Percentiles rank a stretch among this genome's conserved stretches.
phyloP scores from a whole-genome alignment of 345 rosid species.

The Camelina neglecta region DNA sequence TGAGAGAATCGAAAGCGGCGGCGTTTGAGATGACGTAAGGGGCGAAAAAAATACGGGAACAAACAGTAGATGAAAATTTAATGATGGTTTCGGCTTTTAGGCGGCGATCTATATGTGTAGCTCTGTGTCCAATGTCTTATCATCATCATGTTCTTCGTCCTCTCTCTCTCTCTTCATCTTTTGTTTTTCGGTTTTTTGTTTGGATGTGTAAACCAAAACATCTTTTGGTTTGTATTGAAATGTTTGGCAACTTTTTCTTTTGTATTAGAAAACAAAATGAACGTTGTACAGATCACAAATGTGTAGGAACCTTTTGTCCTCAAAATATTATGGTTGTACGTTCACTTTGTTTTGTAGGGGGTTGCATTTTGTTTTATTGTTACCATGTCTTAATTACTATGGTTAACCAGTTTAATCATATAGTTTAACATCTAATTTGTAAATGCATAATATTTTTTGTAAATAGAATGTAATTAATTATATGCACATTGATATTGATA shows the following conservation, averaged over 20 bases:
- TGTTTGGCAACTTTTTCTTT: background rate
- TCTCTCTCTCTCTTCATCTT: background rate
- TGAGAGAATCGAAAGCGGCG: slow-evolving; percentile 32
- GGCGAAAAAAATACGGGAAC: too few relatives aligned
- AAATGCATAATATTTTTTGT: background rate
- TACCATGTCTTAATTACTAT: background rate
- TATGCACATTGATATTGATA: too few relatives aligned
- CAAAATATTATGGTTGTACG: background rate
- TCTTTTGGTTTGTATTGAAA: background rate
- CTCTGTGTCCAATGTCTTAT: slow-evolving; percentile 36
- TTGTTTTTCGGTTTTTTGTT: background rate
- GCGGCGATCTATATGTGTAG: slow-evolving; percentile 38
- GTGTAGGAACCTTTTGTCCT: background rate
- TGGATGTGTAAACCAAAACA: slow-evolving; percentile 11
- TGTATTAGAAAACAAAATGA: background rate
- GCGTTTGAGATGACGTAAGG: slow-evolving; percentile 38
- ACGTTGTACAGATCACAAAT: slow-evolving; percentile 13
- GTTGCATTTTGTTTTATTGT: background rate
- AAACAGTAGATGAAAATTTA: slow-evolving; percentile 23
- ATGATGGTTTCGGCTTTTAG: slow-evolving; percentile 37
- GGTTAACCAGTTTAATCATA: background rate
- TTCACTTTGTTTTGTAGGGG: background rate
- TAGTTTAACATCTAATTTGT: background rate
- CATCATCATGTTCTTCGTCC: slow-evolving; percentile 1
- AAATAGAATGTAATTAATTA: background rate